Percentiles rank a stretch among this genome's conserved stretches.
phyloP scores from a whole-genome alignment of 2,329 filamentous ascomycete species.

The Didymella exigua region DNA sequence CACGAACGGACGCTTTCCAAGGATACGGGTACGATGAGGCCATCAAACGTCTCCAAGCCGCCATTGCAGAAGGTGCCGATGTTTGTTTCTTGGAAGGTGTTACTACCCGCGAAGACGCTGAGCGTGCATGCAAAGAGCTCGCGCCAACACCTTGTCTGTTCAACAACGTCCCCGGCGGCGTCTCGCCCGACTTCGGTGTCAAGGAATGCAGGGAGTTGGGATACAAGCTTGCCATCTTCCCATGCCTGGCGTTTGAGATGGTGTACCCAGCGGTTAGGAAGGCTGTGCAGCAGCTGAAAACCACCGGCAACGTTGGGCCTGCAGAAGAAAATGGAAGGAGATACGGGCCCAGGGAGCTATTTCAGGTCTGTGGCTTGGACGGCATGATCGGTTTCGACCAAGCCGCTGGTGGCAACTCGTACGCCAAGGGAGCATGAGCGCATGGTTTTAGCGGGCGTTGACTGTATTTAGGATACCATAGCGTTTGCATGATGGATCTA shows the following conservation, averaged over 20 bases:
- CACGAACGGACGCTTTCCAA: constrained; percentile 66
- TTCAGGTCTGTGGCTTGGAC: constrained; percentile 59
- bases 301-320: constrained; percentile 34
- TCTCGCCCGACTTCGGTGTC: constrained; percentile 60
- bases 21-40: constrained; percentile 63
- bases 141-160: constrained; percentile 59
- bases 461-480: constrained; percentile 10
- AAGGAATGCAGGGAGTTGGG: constrained; percentile 62
- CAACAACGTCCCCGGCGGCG: constrained; percentile 64
- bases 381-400: constrained; percentile 59
- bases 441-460: constrained; percentile 7
- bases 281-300: constrained; percentile 38
- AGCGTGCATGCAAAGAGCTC: constrained; percentile 54
- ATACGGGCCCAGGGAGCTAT: constrained; percentile 56
- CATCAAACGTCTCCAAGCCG: constrained; percentile 56
- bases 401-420: constrained; percentile 51
- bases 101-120: constrained; percentile 57
- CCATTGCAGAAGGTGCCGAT: constrained; percentile 63
- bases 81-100: constrained; percentile 66
- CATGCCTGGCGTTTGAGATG: constrained; percentile 42
- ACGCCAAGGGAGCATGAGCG: constrained; percentile 16
- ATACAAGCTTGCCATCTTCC: constrained; percentile 65
- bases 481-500: neutral
- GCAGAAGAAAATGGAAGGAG: constrained; percentile 51
- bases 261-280: constrained; percentile 42